These are phyloP conservation scores for Ustilago esculenta DNA, from an alignment of 1,284 basidiomycete genomes.

Conservation along the genomic window DNA sequence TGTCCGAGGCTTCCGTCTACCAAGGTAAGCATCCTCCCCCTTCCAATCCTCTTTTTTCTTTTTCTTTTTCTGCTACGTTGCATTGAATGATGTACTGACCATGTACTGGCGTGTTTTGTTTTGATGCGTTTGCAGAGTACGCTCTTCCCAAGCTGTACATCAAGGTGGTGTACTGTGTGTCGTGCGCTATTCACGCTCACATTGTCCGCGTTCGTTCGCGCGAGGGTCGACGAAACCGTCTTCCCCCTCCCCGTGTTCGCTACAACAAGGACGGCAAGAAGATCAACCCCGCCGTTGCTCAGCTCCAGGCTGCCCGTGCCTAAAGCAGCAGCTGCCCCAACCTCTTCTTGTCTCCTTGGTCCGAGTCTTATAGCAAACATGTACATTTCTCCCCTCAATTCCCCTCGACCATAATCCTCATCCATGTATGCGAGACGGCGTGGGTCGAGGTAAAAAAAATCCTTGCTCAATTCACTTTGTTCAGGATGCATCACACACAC, in stretches of 20 bases:
- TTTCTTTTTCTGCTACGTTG: neutral
- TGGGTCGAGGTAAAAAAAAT: neutral
- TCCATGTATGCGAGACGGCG: neutral
- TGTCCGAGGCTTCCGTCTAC: conserved; percentile 96
- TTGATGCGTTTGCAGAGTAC: conserved; percentile 80
- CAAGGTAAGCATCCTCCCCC: conserved; percentile 73
- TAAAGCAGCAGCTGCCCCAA: conserved; percentile 8
- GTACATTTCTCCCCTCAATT: conserved; percentile 15
- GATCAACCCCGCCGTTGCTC: conserved; percentile 63
- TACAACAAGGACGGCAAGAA: conserved; percentile 96
- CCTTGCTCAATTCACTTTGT: neutral
- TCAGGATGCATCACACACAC: conserved; percentile 9
- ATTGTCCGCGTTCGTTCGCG: conserved; percentile 68
- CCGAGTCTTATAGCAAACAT: conserved; percentile 5
- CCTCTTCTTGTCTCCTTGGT: neutral
- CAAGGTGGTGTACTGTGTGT: conserved; percentile 99
- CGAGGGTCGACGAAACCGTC: conserved; percentile 64
- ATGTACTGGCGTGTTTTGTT: neutral
- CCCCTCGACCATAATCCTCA: neutral
- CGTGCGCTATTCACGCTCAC: conserved; percentile 99
- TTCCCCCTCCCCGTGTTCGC: conserved; percentile 89
- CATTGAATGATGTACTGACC: too few species aligned
- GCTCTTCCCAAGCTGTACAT: conserved; percentile 97
- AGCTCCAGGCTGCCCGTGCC: conserved; percentile 46
- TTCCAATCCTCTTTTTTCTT: neutral